phyloP scores from a whole-genome alignment of 225 moss, liverwort and hornwort genomes.

The Straminergon stramineum region DNA sequence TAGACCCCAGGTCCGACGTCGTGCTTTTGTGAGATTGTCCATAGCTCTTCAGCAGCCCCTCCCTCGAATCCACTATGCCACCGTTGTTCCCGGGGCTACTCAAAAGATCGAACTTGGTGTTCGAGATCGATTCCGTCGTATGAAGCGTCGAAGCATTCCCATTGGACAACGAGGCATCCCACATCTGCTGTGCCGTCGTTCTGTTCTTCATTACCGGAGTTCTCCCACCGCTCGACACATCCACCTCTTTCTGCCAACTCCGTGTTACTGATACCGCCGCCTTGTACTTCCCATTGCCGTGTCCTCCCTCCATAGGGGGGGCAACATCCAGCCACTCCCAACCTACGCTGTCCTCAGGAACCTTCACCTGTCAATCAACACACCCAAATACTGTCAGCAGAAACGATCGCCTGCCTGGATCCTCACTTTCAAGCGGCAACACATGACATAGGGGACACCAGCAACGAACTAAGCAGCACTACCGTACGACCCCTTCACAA shows the following conservation, averaged over 20 bases:
- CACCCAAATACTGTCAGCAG: background rate
- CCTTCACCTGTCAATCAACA: constrained; percentile 52
- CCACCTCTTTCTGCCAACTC: constrained; percentile 71
- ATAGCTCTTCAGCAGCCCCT: constrained; percentile 40
- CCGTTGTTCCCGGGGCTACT: constrained; percentile 27
- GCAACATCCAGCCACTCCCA: constrained; percentile 82
- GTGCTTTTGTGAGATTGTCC: constrained; percentile 45
- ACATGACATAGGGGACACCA: background rate
- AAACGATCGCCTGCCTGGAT: background rate
- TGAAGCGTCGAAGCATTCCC: constrained; percentile 35
- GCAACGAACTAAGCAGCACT: background rate
- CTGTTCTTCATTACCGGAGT: constrained; percentile 54
- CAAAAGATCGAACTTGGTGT: constrained; percentile 19
- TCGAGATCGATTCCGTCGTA: constrained; percentile 40
- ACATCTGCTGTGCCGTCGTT: constrained; percentile 47
- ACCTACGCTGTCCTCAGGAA: constrained; percentile 75
- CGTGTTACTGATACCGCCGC: constrained; percentile 56
- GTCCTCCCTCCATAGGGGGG: constrained; percentile 24
- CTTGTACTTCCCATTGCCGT: constrained; percentile 49
- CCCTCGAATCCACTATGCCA: constrained; percentile 38
- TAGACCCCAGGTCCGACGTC: constrained; percentile 23
- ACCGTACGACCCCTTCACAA: background rate
- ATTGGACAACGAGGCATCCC: constrained; percentile 60
- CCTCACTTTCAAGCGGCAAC: background rate
- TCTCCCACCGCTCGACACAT: constrained; percentile 42